Conservation (phyloP, 176 grass and related monocot species). For the Areca catechu region DNA sequence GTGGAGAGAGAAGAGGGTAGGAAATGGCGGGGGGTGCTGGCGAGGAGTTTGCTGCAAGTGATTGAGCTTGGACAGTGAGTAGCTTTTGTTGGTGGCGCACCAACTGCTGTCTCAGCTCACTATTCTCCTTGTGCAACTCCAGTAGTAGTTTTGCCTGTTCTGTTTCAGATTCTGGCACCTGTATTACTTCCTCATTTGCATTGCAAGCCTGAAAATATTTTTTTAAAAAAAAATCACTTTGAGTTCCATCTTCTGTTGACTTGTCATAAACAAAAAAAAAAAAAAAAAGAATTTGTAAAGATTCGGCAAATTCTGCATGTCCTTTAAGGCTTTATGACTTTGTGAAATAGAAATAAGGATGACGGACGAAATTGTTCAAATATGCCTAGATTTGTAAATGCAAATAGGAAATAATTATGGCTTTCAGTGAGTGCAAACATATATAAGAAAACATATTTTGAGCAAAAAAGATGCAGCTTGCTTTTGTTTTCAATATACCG, state of each 20-base stretch:
- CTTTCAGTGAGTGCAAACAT: too few relatives aligned
- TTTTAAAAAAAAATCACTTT: slow-evolving; percentile 9
- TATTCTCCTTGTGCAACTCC: slow-evolving; percentile 86
- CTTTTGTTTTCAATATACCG: too few relatives aligned
- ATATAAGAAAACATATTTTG: too few relatives aligned
- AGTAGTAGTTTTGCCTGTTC: slow-evolving; percentile 73
- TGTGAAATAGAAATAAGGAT: too few relatives aligned
- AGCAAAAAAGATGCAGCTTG: too few relatives aligned
- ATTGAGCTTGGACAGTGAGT: slow-evolving; percentile 50
- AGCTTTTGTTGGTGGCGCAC: slow-evolving; percentile 73
- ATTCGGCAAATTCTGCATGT: too few relatives aligned
- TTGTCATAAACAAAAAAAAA: too few relatives aligned
- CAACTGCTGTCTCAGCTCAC: slow-evolving; percentile 72
- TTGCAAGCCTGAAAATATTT: slow-evolving; percentile 27
- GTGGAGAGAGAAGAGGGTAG: slow-evolving; percentile 29
- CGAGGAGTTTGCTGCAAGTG: slow-evolving; percentile 38
- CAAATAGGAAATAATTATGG: too few relatives aligned
- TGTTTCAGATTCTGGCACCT: slow-evolving; percentile 44
- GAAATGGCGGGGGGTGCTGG: slow-evolving; percentile 32
- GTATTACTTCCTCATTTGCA: slow-evolving; percentile 42
- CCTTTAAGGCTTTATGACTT: too few relatives aligned
- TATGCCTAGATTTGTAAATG: too few relatives aligned
- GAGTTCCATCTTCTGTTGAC: slow-evolving; percentile 9
- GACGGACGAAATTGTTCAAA: too few relatives aligned
- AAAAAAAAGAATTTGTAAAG: too few relatives aligned